Base-by-base conservation (phyloP, 169 alveolate species). In the Plasmodium adleri region DNA sequence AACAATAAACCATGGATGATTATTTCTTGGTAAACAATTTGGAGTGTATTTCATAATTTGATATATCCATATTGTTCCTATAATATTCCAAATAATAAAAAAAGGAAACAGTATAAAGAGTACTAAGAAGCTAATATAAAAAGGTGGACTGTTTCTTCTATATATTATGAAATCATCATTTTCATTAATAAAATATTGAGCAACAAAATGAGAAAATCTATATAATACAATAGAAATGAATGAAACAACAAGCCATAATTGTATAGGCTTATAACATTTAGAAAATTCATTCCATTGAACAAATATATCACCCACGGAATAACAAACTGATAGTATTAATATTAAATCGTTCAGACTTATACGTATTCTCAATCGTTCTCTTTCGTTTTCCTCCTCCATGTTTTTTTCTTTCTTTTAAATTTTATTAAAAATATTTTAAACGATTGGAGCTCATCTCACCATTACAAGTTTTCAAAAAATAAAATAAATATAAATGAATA, bases 1-100 rank as follows among this genome's bases (percentile, higher is more conserved):
- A 13, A 93, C 78, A 62, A 94, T 78, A 54, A 94, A 94, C 96
- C 96, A 94, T 6, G 96, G 95, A 64, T 94, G 95, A 74, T 93
- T 94, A 22, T 92, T 89, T 17, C 90, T 91, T 4, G 93, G 93
- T 91, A 93, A 76, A 24, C 95, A 94, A n/a, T 80, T 76, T 4
- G 96, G 95, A 64, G 96, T 92, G 32, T 91, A 86, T 32, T 85
- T 58, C 20, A 88, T 91, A 12, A 90, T 88, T 43, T 92, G 88
- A 17, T 83, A 83, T 20, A 92, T 74, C 95, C 95, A 92, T 75
- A 92, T 56, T 6, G 95, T 92, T 8, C 96, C 95, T 28, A 94
- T 90, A 56, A 92, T 78, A 17, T 94, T 92, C 95, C 95, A 92
- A 32, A 93, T 71, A 49, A 80, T 72, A 86, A 92, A 94, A 60